Evolutionary conservation across 2,329 filamentous ascomycete genomes (phyloP).

Genomic region (Fusarium ambrosium): DNA sequence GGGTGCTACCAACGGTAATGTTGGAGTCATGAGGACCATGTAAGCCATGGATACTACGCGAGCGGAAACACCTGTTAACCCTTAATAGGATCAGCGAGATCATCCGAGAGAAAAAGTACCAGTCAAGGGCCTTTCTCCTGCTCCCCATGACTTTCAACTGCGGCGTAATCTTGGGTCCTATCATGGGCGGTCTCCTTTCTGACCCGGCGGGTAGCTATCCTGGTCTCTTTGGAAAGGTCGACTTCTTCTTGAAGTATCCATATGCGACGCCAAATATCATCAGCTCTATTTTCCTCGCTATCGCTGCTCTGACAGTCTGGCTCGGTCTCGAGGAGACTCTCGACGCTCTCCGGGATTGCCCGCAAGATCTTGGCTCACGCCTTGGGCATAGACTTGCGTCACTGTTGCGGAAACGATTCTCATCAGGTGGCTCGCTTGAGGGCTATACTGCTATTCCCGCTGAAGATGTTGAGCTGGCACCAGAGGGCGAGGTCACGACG

Average conservation of each 20-base stretch:
- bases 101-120: constrained; percentile 73
- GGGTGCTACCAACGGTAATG: constrained; percentile 79
- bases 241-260: constrained; percentile 63
- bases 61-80: neutral
- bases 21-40: constrained; percentile 84
- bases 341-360: constrained; percentile 56
- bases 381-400: constrained; percentile 54
- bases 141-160: constrained; percentile 82
- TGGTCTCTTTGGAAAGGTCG: constrained; percentile 61
- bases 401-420: constrained; percentile 45
- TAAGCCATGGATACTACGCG: constrained; percentile 40
- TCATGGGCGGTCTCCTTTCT: constrained; percentile 77
- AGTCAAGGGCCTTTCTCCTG: constrained; percentile 79
- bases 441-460: constrained; percentile 45
- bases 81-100: constrained; percentile 71
- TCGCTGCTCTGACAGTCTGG: constrained; percentile 60
- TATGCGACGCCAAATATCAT: constrained; percentile 69
- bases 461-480: constrained; percentile 40
- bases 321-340: constrained; percentile 68
- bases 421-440: neutral
- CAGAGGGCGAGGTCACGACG: neutral
- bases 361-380: constrained; percentile 59
- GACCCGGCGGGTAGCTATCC: constrained; percentile 73
- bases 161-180: constrained; percentile 78
- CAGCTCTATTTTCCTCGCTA: constrained; percentile 62